Conservation (phyloP, 139 green algal genomes). For the Eudorina sp. region DNA sequence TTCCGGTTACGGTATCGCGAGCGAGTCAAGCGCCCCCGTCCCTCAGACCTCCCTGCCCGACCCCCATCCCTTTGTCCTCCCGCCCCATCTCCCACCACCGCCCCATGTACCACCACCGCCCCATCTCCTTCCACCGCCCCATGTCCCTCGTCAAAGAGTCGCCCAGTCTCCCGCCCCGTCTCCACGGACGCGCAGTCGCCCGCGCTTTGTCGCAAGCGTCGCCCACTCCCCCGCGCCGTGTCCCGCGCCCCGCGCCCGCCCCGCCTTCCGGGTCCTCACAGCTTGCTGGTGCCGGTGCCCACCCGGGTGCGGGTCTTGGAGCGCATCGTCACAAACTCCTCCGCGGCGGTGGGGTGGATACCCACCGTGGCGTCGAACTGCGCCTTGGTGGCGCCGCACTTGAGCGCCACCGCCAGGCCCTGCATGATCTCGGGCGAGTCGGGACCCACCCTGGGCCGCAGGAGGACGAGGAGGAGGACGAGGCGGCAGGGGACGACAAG, state of each 20-base stretch:
- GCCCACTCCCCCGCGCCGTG: neutral
- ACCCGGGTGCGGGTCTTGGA: slow-evolving; percentile 47
- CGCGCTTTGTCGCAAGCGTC: too few species aligned
- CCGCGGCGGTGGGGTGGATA: slow-evolving; percentile 91
- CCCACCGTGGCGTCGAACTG: slow-evolving; percentile 90
- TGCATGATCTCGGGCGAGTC: slow-evolving; percentile 97
- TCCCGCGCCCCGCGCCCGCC: neutral
- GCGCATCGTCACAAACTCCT: slow-evolving; percentile 97
- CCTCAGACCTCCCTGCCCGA: too few species aligned
- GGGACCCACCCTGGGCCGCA: slow-evolving; percentile 77
- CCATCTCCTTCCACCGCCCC: too few species aligned
- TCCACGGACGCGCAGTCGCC: too few species aligned
- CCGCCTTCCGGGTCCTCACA: slow-evolving; percentile 5
- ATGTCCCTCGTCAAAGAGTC: too few species aligned
- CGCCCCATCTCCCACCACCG: too few species aligned
- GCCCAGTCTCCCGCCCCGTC: too few species aligned
- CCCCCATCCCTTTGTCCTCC: too few species aligned
- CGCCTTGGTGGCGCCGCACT: slow-evolving; percentile 89
- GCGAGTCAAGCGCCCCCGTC: too few species aligned
- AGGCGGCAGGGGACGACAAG: neutral
- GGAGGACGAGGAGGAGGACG: neutral
- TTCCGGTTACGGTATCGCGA: too few species aligned
- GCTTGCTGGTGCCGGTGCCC: slow-evolving; percentile 53
- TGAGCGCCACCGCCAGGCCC: slow-evolving; percentile 93
- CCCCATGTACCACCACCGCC: too few species aligned